Evolutionary conservation across 2,329 filamentous ascomycete genomes (phyloP).

Genomic region (Alternaria arborescens): DNA sequence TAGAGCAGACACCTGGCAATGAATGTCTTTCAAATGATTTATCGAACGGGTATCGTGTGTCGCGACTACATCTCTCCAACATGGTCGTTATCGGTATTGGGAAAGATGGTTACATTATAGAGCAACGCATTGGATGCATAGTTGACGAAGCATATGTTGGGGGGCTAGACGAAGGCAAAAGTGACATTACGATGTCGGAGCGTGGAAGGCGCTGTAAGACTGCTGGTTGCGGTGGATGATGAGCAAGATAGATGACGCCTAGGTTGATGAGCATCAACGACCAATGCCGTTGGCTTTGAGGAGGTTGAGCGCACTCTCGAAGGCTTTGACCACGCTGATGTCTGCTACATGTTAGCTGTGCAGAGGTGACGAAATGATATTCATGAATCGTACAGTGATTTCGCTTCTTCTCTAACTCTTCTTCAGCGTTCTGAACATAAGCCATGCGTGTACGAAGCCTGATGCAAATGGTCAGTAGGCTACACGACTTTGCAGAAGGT

Average conservation of each 20-base stretch:
- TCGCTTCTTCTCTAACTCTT: slow-evolving; percentile 75
- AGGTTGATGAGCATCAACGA: slow-evolving; percentile 38
- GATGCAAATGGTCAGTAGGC: slow-evolving; percentile 1
- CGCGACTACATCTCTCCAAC: background rate
- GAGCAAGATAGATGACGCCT: slow-evolving; percentile 35
- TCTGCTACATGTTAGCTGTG: slow-evolving; percentile 42
- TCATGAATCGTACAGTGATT: slow-evolving; percentile 73
- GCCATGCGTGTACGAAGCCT: slow-evolving; percentile 81
- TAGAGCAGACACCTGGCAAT: slow-evolving; percentile 15
- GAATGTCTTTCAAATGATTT: slow-evolving; percentile 5
- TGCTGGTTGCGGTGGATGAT: slow-evolving; percentile 16
- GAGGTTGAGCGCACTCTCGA: slow-evolving; percentile 59
- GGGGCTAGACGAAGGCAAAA: background rate
- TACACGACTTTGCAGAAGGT: background rate
- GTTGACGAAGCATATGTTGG: slow-evolving; percentile 8
- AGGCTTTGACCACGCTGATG: slow-evolving; percentile 57
- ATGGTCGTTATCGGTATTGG: background rate
- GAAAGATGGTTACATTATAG: slow-evolving; percentile 20
- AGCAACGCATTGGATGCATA: slow-evolving; percentile 29
- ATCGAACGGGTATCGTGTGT: background rate
- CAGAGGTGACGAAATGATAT: background rate
- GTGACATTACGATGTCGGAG: background rate
- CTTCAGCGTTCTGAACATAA: slow-evolving; percentile 78
- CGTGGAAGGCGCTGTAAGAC: background rate
- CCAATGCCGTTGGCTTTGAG: slow-evolving; percentile 42